Conservation (phyloP, 257 asterid genomes). For the Leptodermis oblonga region DNA sequence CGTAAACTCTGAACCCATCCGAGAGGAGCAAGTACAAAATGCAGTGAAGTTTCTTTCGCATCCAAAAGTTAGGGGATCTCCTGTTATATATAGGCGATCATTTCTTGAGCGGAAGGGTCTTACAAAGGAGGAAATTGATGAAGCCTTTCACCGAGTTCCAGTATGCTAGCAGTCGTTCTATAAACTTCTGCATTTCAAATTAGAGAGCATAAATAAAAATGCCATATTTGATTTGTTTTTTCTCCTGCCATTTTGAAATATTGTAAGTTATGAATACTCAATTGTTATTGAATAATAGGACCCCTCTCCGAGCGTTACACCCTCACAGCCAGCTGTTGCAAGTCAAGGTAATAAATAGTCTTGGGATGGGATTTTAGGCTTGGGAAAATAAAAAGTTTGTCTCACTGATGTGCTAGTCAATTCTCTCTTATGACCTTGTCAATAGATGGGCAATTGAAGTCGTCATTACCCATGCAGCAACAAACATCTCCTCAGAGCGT, state of each 20-base stretch:
- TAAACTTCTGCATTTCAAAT: background rate
- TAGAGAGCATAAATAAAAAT: background rate
- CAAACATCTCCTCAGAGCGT: constrained; percentile 46
- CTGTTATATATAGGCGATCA: constrained; percentile 85
- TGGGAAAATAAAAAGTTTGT: constrained; percentile 8
- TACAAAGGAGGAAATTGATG: constrained; percentile 98
- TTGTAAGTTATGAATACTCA: background rate
- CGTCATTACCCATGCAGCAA: constrained; percentile 45
- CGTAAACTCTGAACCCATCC: constrained; percentile 88
- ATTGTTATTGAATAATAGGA: constrained; percentile 46
- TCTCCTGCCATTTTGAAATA: background rate
- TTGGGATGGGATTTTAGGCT: background rate
- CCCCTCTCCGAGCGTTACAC: constrained; percentile 54
- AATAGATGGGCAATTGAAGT: constrained; percentile 52
- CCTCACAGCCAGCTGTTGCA: constrained; percentile 45
- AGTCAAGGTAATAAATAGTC: constrained; percentile 48
- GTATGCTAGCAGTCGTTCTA: constrained; percentile 33
- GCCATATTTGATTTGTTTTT: background rate
- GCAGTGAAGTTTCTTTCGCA: constrained; percentile 98
- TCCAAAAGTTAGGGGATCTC: constrained; percentile 94
- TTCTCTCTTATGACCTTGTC: constrained; percentile 23
- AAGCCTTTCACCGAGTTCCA: constrained; percentile 95
- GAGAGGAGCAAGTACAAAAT: constrained; percentile 93
- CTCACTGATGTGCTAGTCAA: constrained; percentile 7
- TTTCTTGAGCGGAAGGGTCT: constrained; percentile 99